phyloP scores from a whole-genome alignment of 345 rosid genomes.

The Eucalyptus tenuipes region DNA sequence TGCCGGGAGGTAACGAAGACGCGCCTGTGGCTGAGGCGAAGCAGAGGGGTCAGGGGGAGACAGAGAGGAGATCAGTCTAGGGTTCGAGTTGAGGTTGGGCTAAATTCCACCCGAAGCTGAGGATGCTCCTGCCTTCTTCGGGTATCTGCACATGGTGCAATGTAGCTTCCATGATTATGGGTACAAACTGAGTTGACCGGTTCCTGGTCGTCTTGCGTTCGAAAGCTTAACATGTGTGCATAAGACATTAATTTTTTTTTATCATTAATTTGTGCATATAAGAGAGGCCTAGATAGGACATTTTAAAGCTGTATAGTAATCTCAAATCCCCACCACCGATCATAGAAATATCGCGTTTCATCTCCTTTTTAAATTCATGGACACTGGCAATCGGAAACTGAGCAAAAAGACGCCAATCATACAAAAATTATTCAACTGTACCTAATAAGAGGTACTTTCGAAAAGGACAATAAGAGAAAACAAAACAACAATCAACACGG shows the following conservation, averaged over 20 bases:
- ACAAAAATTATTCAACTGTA: neutral
- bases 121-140: neutral
- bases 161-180: neutral
- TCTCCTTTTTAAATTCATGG: neutral
- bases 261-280: neutral
- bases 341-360: neutral
- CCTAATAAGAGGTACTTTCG: neutral
- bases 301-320: neutral
- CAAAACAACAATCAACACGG: neutral
- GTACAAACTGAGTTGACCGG: neutral
- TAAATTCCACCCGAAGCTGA: neutral
- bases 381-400: neutral
- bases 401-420: neutral
- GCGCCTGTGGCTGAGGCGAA: too few species aligned
- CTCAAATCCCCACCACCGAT: neutral
- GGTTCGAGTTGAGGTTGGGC: neutral
- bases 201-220: neutral
- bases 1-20: too few species aligned
- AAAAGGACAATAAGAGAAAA: neutral
- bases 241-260: neutral
- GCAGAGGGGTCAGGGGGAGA: too few species aligned
- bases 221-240: neutral
- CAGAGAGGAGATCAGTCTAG: neutral
- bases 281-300: neutral
- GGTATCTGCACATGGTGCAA: neutral